Evolutionary conservation across 441 rosid species (phyloP).

Genomic region (Metrosideros polymorpha): DNA sequence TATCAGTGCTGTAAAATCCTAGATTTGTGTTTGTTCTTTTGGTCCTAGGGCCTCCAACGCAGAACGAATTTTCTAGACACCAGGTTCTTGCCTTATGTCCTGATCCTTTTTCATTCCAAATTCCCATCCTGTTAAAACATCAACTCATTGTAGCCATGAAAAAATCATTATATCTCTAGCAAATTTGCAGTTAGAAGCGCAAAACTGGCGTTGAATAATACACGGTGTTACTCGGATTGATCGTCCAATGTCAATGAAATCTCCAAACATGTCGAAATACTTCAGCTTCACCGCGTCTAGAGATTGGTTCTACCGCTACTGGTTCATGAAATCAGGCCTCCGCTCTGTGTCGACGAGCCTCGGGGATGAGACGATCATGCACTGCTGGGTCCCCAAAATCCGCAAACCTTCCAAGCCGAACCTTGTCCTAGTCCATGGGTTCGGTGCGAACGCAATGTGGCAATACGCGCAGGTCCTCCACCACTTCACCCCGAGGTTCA

Average conservation of each 20-base stretch:
- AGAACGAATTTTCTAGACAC: not conserved
- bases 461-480: slow-evolving; percentile 4
- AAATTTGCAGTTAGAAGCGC: not conserved
- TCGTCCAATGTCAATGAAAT: not conserved
- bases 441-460: slow-evolving; percentile 18
- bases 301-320: slow-evolving; percentile 54
- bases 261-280: slow-evolving; percentile 25
- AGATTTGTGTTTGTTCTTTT: not conserved
- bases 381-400: slow-evolving; percentile 11
- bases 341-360: slow-evolving; percentile 21
- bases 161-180: not conserved
- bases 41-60: not conserved
- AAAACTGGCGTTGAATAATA: accelerated
- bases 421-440: slow-evolving; percentile 14
- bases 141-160: not conserved
- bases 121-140: not conserved
- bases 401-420: not conserved
- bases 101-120: not conserved
- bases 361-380: slow-evolving; percentile 12
- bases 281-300: slow-evolving; percentile 74
- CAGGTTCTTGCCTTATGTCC: not conserved
- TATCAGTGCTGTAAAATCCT: not conserved
- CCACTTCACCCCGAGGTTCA: slow-evolving; percentile 7
- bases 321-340: slow-evolving; percentile 54
- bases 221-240: not conserved